Evolutionary conservation across 805 yeast species (phyloP).

Genomic region (Candida wancherniae): DNA sequence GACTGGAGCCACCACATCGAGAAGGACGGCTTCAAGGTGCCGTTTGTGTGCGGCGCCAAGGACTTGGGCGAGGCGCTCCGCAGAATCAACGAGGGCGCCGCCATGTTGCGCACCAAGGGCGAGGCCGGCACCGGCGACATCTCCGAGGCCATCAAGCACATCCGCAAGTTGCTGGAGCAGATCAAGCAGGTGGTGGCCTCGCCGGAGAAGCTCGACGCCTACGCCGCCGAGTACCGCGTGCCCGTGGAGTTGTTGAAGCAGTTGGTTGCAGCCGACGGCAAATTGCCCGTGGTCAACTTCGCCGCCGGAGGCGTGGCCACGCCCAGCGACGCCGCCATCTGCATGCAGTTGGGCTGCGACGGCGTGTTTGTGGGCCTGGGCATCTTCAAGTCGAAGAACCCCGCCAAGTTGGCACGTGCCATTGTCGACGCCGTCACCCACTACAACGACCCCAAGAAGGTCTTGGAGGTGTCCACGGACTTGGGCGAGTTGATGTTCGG

Average conservation of each 20-base stretch:
- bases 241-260: slow-evolving; percentile 49
- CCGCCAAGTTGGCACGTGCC: slow-evolving; percentile 70
- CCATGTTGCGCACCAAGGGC: slow-evolving; percentile 83
- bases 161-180: slow-evolving; percentile 54
- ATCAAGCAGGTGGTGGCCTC: slow-evolving; percentile 43
- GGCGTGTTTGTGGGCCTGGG: slow-evolving; percentile 79
- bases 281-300: slow-evolving; percentile 76
- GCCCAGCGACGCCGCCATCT: slow-evolving; percentile 81
- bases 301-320: slow-evolving; percentile 90
- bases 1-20: slow-evolving; percentile 62
- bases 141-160: slow-evolving; percentile 76
- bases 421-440: slow-evolving; percentile 75
- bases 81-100: slow-evolving; percentile 77
- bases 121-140: slow-evolving; percentile 90
- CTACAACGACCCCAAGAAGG: slow-evolving; percentile 53
- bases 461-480: slow-evolving; percentile 63
- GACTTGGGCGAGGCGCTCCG: slow-evolving; percentile 79
- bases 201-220: slow-evolving; percentile 29
- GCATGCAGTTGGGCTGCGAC: slow-evolving; percentile 78
- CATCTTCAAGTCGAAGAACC: slow-evolving; percentile 69
- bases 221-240: slow-evolving; percentile 56
- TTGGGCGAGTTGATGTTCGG: slow-evolving; percentile 79
- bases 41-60: slow-evolving; percentile 82
- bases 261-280: slow-evolving; percentile 48
- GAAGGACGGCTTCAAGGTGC: slow-evolving; percentile 58